These are phyloP conservation scores for Fusarium proliferatum DNA, from an alignment of 2,329 filamentous ascomycete genomes.

Conservation along the genomic window DNA sequence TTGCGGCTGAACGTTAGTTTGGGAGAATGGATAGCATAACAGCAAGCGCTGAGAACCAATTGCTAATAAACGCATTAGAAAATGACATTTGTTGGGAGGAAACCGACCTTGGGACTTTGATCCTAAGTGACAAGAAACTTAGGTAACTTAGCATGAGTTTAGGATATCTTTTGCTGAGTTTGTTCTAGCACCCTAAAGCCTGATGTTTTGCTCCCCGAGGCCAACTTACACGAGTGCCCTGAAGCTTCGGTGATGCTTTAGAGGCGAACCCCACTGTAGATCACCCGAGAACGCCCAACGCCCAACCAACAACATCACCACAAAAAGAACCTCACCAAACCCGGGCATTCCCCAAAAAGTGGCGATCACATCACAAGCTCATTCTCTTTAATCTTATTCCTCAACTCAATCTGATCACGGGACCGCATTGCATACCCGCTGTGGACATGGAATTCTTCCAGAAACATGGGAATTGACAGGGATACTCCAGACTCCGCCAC, in stretches of 20 bases:
- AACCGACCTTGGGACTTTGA: no score
- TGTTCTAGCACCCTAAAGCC: background rate
- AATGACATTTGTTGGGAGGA: background rate
- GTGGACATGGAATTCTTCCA: slow-evolving; percentile 24
- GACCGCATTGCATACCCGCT: slow-evolving; percentile 10
- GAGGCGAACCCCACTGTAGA: slow-evolving; percentile 7
- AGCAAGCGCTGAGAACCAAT: fast-evolving
- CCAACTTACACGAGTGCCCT: background rate
- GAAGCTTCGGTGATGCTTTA: background rate
- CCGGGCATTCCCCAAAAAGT: background rate
- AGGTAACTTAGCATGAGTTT: background rate
- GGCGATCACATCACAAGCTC: background rate
- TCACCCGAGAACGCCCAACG: background rate
- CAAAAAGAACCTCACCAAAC: background rate
- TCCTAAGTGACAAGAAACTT: background rate
- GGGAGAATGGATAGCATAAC: background rate
- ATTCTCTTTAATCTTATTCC: background rate
- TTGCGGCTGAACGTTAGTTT: background rate
- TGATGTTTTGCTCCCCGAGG: background rate
- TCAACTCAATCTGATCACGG: slow-evolving; percentile 7
- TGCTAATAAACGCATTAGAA: background rate
- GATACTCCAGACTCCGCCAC: slow-evolving; percentile 22
- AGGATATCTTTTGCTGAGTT: background rate
- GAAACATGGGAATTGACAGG: slow-evolving; percentile 11
- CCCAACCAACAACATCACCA: background rate